phyloP scores from a whole-genome alignment of 805 yeast genomes.

The Suhomyces pyralidae region DNA sequence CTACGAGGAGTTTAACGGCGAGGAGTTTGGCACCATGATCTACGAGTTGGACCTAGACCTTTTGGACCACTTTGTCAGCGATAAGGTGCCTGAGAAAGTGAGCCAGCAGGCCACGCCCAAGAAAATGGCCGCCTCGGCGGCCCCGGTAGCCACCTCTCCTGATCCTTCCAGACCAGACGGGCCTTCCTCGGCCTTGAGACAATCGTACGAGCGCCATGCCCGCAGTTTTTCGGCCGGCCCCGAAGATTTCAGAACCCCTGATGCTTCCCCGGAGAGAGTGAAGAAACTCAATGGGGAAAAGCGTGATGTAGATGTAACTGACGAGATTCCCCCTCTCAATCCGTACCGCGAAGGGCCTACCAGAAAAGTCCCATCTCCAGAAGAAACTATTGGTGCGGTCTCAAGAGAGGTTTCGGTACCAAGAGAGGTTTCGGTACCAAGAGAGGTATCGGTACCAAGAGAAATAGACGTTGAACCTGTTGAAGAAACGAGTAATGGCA shows the following conservation, averaged over 20 bases:
- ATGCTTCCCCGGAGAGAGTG: conserved; percentile 17
- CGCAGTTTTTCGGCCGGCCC: conserved; percentile 36
- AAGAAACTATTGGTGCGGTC: neutral
- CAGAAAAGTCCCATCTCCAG: neutral
- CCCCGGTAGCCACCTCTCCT: conserved; percentile 20
- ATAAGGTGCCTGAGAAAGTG: neutral
- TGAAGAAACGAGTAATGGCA: neutral
- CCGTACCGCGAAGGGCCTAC: neutral
- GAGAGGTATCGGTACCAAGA: too few species aligned
- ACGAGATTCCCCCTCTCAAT: neutral
- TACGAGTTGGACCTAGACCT: conserved; percentile 58
- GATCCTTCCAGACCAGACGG: conserved; percentile 16
- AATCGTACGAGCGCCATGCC: conserved; percentile 25
- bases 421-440: neutral
- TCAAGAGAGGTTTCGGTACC: neutral
- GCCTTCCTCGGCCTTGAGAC: conserved; percentile 9
- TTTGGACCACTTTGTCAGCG: conserved; percentile 25
- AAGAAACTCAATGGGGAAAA: neutral
- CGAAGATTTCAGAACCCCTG: conserved; percentile 25
- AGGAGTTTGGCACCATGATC: conserved; percentile 51
- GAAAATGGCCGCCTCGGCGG: conserved; percentile 18
- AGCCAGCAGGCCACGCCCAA: conserved; percentile 4
- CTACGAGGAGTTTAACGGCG: conserved; percentile 49
- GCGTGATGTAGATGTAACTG: neutral
- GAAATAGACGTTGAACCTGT: too few species aligned